These are phyloP conservation scores for Saccharomycopsis oosterbeekiorum DNA, from an alignment of 805 yeast genomes.

Conservation along the genomic window DNA sequence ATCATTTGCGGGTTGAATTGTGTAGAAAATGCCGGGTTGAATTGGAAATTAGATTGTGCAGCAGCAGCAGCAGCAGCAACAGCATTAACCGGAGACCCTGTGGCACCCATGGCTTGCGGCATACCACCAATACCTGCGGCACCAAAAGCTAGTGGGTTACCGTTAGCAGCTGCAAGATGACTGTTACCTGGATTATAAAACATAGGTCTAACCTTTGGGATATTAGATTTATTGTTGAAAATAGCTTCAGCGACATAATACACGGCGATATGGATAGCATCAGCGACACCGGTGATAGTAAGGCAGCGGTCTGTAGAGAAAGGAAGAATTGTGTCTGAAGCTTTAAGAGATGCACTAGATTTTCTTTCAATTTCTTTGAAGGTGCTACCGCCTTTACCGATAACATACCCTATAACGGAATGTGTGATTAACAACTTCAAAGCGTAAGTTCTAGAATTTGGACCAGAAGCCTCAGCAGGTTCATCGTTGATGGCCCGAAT, in stretches of 20 bases:
- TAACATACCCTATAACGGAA: slow-evolving; percentile 68
- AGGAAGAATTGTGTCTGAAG: slow-evolving; percentile 64
- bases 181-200: slow-evolving; percentile 43
- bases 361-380: slow-evolving; percentile 74
- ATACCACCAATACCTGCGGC: neutral
- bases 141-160: neutral
- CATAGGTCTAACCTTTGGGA: slow-evolving; percentile 43
- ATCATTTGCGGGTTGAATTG: slow-evolving; percentile 14
- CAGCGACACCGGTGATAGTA: slow-evolving; percentile 68
- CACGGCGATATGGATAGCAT: slow-evolving; percentile 77
- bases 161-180: slow-evolving; percentile 13
- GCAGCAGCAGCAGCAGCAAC: slow-evolving; percentile 1
- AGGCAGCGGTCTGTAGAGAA: slow-evolving; percentile 70
- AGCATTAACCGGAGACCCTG: neutral
- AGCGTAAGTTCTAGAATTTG: slow-evolving; percentile 43
- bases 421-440: slow-evolving; percentile 65
- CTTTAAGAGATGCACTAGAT: slow-evolving; percentile 68
- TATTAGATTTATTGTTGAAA: slow-evolving; percentile 44
- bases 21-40: slow-evolving; percentile 1
- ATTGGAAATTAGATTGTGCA: slow-evolving; percentile 11
- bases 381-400: slow-evolving; percentile 66
- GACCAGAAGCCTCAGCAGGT: slow-evolving; percentile 49
- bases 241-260: slow-evolving; percentile 65
- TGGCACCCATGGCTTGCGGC: slow-evolving; percentile 5
- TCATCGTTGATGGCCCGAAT: slow-evolving; percentile 58